phyloP scores from a whole-genome alignment of 73 alveolate genomes.

The Paramecium primaurelia region DNA sequence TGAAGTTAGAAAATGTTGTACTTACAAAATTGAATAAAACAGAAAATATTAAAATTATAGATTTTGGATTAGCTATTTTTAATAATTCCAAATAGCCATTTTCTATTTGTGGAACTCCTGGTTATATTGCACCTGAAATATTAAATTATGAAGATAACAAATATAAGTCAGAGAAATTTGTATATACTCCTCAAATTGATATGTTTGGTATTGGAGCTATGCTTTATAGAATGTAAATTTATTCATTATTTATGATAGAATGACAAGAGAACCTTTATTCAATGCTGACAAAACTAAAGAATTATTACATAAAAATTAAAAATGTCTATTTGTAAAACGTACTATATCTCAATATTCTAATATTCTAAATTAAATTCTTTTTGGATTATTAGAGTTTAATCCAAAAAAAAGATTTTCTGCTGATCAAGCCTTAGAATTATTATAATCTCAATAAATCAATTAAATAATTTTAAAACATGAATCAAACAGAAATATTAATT shows the following conservation, averaged over 20 bases:
- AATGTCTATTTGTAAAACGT: not conserved
- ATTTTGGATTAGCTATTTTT: slow-evolving; percentile 86
- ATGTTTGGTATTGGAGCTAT: slow-evolving; percentile 27
- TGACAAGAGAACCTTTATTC: slow-evolving; percentile 21
- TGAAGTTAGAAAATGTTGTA: slow-evolving; percentile 89
- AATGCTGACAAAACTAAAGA: slow-evolving; percentile 30
- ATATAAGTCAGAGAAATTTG: not conserved
- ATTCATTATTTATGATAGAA: not conserved
- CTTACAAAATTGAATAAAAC: slow-evolving; percentile 78
- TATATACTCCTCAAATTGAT: not conserved
- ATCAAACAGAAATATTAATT: not conserved
- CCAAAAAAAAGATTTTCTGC: slow-evolving; percentile 7
- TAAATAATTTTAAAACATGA: not conserved
- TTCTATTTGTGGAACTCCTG: slow-evolving; percentile 95
- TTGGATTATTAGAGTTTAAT: slow-evolving; percentile 1
- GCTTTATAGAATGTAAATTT: not conserved
- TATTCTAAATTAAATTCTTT: not conserved
- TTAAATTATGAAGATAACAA: not conserved
- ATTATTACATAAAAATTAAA: not conserved
- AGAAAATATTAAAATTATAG: slow-evolving; percentile 87
- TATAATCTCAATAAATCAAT: not conserved
- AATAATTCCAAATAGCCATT: slow-evolving; percentile 80
- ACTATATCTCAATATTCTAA: not conserved
- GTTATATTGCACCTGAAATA: slow-evolving; percentile 89
- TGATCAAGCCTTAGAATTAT: not conserved